Evolutionary conservation across 306 rosid genomes (phyloP), one percentile per base, ranked within the genome.

Genomic region (Pyrus pyrifolia): DNA sequence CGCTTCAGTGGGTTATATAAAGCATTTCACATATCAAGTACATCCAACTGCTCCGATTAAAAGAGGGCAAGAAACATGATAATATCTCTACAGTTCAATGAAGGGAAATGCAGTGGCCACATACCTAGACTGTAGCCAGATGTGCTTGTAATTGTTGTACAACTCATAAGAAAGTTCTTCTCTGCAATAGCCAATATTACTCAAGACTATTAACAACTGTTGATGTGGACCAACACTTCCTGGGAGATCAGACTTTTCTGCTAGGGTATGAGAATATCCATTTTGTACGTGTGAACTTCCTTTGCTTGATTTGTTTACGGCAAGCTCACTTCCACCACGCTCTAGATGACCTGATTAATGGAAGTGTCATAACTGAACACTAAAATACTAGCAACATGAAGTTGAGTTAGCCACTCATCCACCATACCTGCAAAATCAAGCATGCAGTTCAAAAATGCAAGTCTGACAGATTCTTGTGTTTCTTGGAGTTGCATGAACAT

Each of bases 181-280:
- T 82, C 91, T 96, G 90, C 99, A 96, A 83, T 87, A 91, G 81
- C 99, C 98, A 10, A 96, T 87, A 82, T 96, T 96, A 87, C 99
- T 96, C 75, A 96, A 87, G 75, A 92, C 93, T 70, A 91, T 79
- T 79, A 96, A 84, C 79, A 96, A 86, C 82, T 76, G 81, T 71
- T 86, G 93, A 80, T 92, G 99, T 63, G 99, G 96, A 87, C 89
- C 86, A 62, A 87, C 82, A 52, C 87, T 87, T 73, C 89, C 98
- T 55, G 75, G 88, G 73, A 87, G 71, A 80, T 88, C 86, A 76
- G 88, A 81, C 42, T 78, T 89, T 67, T 89, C 91, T 80, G 82
- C 90, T 21, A 80, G 86, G 65, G 83, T 86, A 81, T 80, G 87
- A 44, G 93, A 73, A 87, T 90, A 87, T 76, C 97, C 99, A 83